Percentiles rank a stretch among this genome's conserved stretches.
These are phyloP conservation scores for Paramecium octaurelia DNA, from an alignment of 73 alveolate genomes.

Conservation along the genomic window DNA sequence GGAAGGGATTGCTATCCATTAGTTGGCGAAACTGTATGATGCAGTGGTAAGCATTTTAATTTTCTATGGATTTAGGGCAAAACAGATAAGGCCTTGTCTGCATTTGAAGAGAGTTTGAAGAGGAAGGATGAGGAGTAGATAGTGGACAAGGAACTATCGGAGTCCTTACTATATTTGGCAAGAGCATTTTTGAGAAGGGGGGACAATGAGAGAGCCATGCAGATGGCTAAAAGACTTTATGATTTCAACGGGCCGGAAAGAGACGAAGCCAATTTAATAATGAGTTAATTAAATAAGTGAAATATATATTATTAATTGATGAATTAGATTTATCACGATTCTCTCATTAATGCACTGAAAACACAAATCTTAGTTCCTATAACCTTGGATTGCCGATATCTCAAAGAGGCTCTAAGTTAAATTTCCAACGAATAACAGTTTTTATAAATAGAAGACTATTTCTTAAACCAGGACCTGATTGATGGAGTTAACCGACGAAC, in stretches of 20 bases:
- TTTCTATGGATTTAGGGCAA: neutral
- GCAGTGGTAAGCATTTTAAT: conserved; percentile 62
- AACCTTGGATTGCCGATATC: neutral
- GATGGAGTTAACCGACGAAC: neutral
- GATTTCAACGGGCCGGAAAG: conserved; percentile 87
- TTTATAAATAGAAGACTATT: neutral
- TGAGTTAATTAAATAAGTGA: conserved; percentile 43
- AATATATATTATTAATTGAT: neutral
- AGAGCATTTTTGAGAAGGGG: conserved; percentile 77
- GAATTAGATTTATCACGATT: conserved; percentile 4
- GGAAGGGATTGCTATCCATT: conserved; percentile 95
- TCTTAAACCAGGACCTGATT: neutral
- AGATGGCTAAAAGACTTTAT: conserved; percentile 83
- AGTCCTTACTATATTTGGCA: conserved; percentile 88
- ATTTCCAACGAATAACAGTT: neutral
- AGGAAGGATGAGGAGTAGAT: conserved; percentile 84
- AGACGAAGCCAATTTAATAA: conserved; percentile 61
- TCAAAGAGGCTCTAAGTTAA: neutral
- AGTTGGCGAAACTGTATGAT: conserved; percentile 91
- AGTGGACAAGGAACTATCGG: conserved; percentile 89
- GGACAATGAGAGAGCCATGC: conserved; percentile 81
- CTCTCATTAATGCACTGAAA: neutral
- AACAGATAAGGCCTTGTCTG: conserved; percentile 88
- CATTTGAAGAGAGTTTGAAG: conserved; percentile 87
- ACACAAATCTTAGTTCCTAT: neutral